A percentile compares a stretch with the other conserved stretches of the same genome.
These are phyloP conservation scores for Cyphellophora europaea DNA, from an alignment of 2,329 filamentous ascomycete species.

Conservation along the genomic window DNA sequence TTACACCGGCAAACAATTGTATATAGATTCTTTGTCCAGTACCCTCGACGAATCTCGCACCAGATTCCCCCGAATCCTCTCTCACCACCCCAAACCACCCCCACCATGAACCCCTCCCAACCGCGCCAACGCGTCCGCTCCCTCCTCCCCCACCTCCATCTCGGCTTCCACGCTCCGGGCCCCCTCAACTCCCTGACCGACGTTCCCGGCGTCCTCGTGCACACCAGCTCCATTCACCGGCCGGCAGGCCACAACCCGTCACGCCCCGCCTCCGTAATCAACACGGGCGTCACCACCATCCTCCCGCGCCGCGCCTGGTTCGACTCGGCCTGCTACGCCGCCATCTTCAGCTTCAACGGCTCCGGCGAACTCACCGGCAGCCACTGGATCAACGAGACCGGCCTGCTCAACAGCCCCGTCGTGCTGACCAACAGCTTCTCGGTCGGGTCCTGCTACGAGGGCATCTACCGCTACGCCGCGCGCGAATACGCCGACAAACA, in stretches of 20 bases:
- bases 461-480: constrained; percentile 48
- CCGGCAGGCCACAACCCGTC: constrained; percentile 22
- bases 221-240: constrained; percentile 27
- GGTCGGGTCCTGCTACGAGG: constrained; percentile 50
- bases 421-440: constrained; percentile 50
- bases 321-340: constrained; percentile 31
- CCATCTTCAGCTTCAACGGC: constrained; percentile 53
- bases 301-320: constrained; percentile 33
- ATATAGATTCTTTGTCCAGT: too few species aligned
- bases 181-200: constrained; percentile 36
- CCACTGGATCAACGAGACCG: constrained; percentile 55
- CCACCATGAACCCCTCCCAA: not conserved
- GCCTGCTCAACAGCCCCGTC: constrained; percentile 50
- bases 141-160: constrained; percentile 26
- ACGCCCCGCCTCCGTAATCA: constrained; percentile 20
- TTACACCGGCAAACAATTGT: too few species aligned
- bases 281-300: constrained; percentile 36
- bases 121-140: constrained; percentile 22
- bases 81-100: too few species aligned
- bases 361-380: constrained; percentile 53
- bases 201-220: constrained; percentile 32
- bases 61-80: too few species aligned
- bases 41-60: too few species aligned
- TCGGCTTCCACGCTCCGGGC: constrained; percentile 22
- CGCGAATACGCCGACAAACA: constrained; percentile 31